phyloP scores from a whole-genome alignment of 257 asterid species.

The Capsicum baccatum region DNA sequence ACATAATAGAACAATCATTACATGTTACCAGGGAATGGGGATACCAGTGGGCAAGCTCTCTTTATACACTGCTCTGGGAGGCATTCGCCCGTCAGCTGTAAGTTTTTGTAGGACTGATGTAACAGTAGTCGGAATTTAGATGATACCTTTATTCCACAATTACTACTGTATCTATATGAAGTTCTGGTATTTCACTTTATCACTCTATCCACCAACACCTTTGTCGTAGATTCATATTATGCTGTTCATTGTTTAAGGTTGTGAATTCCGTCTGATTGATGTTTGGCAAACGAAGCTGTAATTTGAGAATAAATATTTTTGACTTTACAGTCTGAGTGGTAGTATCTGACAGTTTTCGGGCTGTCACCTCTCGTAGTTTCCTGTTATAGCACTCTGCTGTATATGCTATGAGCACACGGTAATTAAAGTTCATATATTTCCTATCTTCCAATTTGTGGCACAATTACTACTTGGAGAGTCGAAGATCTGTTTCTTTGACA shows the following conservation, averaged over 20 bases:
- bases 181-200: constrained; percentile 17
- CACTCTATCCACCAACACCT: constrained; percentile 14
- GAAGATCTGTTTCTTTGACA: background rate
- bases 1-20: constrained; percentile 32
- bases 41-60: constrained; percentile 95
- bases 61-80: constrained; percentile 91
- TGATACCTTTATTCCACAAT: background rate
- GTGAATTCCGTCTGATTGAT: constrained; percentile 11
- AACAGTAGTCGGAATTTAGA: background rate
- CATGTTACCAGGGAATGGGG: constrained; percentile 86
- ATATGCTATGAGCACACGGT: background rate
- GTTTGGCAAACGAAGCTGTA: constrained; percentile 13
- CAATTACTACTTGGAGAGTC: background rate
- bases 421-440: background rate
- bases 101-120: constrained; percentile 24
- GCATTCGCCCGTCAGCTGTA: constrained; percentile 87
- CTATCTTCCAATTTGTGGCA: background rate
- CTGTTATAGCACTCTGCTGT: background rate
- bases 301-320: constrained; percentile 6
- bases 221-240: constrained; percentile 2
- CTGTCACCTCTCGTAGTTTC: background rate
- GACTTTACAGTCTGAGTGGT: background rate
- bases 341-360: background rate
- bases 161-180: background rate
- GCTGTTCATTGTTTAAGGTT: background rate